Conservation (phyloP, 805 yeast species). For the Saccharomyces kudriavzevii region DNA sequence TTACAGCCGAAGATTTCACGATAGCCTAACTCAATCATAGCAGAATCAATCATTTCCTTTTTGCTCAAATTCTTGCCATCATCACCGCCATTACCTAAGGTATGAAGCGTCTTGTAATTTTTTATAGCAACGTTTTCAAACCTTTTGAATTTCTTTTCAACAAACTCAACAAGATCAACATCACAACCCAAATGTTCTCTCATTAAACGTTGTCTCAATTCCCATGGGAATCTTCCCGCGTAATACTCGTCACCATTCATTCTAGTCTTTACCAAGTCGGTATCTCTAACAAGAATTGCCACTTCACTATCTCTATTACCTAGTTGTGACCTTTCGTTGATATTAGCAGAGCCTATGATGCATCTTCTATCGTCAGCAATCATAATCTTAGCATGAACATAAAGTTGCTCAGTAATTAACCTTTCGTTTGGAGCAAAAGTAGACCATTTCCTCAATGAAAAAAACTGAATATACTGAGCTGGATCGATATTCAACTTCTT, state of each 20-base stretch:
- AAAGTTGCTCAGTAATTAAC: slow-evolving; percentile 81
- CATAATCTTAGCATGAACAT: slow-evolving; percentile 87
- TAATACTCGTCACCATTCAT: slow-evolving; percentile 79
- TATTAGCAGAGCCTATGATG: slow-evolving; percentile 93
- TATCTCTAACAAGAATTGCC: slow-evolving; percentile 81
- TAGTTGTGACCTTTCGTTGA: slow-evolving; percentile 92
- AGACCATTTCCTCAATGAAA: slow-evolving; percentile 92
- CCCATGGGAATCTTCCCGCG: slow-evolving; percentile 85
- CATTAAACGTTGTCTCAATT: slow-evolving; percentile 84
- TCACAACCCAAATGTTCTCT: slow-evolving; percentile 94
- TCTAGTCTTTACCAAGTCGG: slow-evolving; percentile 50
- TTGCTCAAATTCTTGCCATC: neutral
- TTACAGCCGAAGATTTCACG: slow-evolving; percentile 49
- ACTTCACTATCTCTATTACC: slow-evolving; percentile 93
- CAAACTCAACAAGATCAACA: slow-evolving; percentile 73
- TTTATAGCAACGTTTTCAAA: slow-evolving; percentile 31
- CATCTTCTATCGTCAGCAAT: slow-evolving; percentile 90
- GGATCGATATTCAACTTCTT: slow-evolving; percentile 77
- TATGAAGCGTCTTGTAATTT: slow-evolving; percentile 21
- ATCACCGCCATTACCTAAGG: slow-evolving; percentile 6
- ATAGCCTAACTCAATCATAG: slow-evolving; percentile 69
- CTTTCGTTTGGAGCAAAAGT: slow-evolving; percentile 67
- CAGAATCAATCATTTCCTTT: slow-evolving; percentile 36
- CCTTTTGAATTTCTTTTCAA: slow-evolving; percentile 60
- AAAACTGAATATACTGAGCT: slow-evolving; percentile 84